Percentiles rank a stretch among this genome's conserved stretches.
These are phyloP conservation scores for Diaporthe sp. DNA, from an alignment of 2,329 filamentous ascomycete species.

Conservation along the genomic window DNA sequence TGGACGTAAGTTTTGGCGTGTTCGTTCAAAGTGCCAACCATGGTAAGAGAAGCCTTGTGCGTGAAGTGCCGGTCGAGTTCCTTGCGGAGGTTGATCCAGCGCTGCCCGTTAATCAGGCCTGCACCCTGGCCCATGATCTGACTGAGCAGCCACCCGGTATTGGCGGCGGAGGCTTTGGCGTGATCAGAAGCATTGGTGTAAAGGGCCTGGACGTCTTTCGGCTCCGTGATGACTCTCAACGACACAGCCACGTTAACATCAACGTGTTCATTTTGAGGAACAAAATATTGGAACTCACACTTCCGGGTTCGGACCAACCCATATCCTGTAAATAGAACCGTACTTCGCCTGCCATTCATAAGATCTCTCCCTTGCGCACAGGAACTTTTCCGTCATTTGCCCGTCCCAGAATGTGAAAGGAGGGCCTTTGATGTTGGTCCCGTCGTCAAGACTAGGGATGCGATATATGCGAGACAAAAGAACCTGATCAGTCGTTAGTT, in stretches of 20 bases:
- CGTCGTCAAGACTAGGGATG: constrained; percentile 4
- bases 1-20: neutral
- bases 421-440: neutral
- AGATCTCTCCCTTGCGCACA: neutral
- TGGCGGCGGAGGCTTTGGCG: neutral
- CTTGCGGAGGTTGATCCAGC: constrained; percentile 21
- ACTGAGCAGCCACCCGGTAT: constrained; percentile 9
- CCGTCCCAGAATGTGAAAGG: constrained; percentile 11
- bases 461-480: neutral
- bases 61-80: constrained; percentile 3
- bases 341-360: constrained; percentile 18
- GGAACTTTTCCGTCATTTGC: constrained; percentile 11
- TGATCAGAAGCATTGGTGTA: constrained; percentile 10
- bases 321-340: neutral
- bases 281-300: neutral
- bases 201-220: constrained; percentile 1
- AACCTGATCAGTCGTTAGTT: neutral
- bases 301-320: constrained; percentile 5
- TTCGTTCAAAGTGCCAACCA: constrained; percentile 10
- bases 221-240: neutral
- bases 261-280: too few relatives aligned
- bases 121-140: constrained; percentile 20
- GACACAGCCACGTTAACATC: neutral
- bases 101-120: constrained; percentile 11
- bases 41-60: neutral